Evolutionary conservation across 306 rosid species (phyloP).

Genomic region (Nissolia schottii): DNA sequence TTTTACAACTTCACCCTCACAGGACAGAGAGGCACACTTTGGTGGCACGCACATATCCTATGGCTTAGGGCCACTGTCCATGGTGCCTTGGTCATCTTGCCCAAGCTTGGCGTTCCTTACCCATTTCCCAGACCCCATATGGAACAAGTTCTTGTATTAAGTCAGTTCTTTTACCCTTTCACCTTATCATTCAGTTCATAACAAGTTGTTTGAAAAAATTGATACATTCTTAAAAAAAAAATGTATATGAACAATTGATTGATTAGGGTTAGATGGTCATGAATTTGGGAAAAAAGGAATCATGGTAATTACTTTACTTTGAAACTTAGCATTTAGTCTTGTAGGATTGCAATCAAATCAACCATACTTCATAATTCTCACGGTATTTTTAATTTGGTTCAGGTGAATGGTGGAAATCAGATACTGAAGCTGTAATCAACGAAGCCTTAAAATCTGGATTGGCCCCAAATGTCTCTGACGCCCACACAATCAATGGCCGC

Average conservation of each 20-base stretch:
- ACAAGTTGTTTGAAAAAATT: too few relatives aligned
- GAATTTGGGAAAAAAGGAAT: background rate
- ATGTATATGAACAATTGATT: too few relatives aligned
- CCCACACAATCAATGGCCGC: conserved; percentile 76
- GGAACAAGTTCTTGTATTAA: conserved; percentile 55
- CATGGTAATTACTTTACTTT: background rate
- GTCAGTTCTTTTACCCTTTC: conserved; percentile 29
- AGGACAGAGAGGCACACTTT: conserved; percentile 87
- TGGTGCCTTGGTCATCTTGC: conserved; percentile 78
- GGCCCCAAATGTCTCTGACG: conserved; percentile 90
- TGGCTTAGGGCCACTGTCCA: conserved; percentile 89
- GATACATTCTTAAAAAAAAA: too few relatives aligned
- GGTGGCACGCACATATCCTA: conserved; percentile 89
- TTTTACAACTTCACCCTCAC: conserved; percentile 73
- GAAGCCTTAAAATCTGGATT: conserved; percentile 75
- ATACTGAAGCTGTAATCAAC: conserved; percentile 67
- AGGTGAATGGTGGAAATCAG: conserved; percentile 99
- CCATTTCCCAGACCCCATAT: conserved; percentile 75
- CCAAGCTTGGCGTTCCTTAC: conserved; percentile 84
- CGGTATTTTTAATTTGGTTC: conserved; percentile 20
- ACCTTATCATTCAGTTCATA: too few relatives aligned
- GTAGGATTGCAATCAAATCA: background rate
- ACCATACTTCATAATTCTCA: background rate
- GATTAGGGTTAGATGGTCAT: background rate
- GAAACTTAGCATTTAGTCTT: background rate